phyloP scores from a whole-genome alignment of 1,284 basidiomycete species.

The Trametes pubescens region DNA sequence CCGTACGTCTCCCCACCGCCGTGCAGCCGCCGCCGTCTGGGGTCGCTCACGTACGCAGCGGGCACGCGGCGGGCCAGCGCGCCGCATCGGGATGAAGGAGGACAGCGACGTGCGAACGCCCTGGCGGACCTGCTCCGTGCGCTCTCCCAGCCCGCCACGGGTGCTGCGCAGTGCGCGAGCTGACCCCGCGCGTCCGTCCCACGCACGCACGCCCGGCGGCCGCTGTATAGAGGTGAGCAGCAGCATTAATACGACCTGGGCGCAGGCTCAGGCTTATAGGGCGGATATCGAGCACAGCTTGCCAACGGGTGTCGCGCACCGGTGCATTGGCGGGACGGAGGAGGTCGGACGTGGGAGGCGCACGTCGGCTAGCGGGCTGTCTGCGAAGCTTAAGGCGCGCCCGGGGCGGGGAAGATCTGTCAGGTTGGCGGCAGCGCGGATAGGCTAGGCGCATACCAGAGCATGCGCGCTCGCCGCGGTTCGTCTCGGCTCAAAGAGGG shows the following conservation, averaged over 20 bases:
- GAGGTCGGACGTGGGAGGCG: slow-evolving; percentile 4
- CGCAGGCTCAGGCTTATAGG: no score
- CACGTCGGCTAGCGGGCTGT: slow-evolving; percentile 1
- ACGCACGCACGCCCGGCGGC: slow-evolving; percentile 2
- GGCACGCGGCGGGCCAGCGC: neutral
- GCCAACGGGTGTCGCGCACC: neutral
- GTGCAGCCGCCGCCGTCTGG: neutral
- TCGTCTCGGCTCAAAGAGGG: neutral
- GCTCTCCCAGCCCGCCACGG: slow-evolving; percentile 5
- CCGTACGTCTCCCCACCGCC: no score
- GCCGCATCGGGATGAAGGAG: slow-evolving; percentile 4
- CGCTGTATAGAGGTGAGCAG: neutral
- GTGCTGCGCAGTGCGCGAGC: slow-evolving; percentile 1
- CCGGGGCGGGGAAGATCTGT: neutral
- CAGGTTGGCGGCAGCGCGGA: neutral
- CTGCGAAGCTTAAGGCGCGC: neutral
- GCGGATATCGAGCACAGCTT: neutral
- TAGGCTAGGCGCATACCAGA: neutral
- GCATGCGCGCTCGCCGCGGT: neutral
- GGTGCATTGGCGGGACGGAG: neutral
- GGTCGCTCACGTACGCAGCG: neutral
- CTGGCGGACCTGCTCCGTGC: neutral
- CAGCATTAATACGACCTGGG: neutral
- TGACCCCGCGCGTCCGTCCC: neutral
- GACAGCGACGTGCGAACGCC: slow-evolving; percentile 3